Evolutionary conservation across 140 eudicot species (phyloP).

Genomic region (Bidens hawaiensis): DNA sequence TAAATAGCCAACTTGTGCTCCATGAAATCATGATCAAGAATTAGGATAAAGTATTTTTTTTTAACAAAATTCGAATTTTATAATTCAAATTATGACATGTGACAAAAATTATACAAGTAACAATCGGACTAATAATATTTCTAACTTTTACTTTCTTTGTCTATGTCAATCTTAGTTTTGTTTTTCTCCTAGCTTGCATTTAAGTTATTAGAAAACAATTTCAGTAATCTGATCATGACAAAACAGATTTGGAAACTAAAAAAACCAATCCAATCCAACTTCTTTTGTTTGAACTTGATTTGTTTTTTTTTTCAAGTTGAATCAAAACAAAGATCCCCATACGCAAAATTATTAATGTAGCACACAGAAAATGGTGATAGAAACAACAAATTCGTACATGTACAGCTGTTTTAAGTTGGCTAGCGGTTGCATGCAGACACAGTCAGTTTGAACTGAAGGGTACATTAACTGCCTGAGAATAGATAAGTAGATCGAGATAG

Average conservation of each 20-base stretch:
- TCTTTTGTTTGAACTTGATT: background rate
- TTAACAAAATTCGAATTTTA: background rate
- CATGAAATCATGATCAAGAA: background rate
- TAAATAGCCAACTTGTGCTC: background rate
- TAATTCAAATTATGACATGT: too few relatives aligned
- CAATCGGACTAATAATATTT: too few relatives aligned
- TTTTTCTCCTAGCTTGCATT: too few relatives aligned
- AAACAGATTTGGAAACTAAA: too few relatives aligned
- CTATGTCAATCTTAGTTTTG: too few relatives aligned
- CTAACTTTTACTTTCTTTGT: too few relatives aligned
- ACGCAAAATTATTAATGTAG: background rate
- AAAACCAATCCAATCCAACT: background rate
- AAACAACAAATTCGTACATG: conserved; percentile 2
- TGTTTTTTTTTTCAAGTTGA: background rate
- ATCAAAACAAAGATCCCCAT: background rate
- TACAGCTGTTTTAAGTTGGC: background rate
- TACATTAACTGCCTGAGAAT: background rate
- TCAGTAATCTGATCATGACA: too few relatives aligned
- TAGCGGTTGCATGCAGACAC: background rate
- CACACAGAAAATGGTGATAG: background rate
- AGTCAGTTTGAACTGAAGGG: background rate
- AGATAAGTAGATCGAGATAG: conserved; percentile 5
- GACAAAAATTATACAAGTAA: too few relatives aligned
- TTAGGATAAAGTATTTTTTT: background rate
- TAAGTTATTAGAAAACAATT: too few relatives aligned